phyloP scores from a whole-genome alignment of 768 basidiomycete species.

The Auriculariales sp. region DNA sequence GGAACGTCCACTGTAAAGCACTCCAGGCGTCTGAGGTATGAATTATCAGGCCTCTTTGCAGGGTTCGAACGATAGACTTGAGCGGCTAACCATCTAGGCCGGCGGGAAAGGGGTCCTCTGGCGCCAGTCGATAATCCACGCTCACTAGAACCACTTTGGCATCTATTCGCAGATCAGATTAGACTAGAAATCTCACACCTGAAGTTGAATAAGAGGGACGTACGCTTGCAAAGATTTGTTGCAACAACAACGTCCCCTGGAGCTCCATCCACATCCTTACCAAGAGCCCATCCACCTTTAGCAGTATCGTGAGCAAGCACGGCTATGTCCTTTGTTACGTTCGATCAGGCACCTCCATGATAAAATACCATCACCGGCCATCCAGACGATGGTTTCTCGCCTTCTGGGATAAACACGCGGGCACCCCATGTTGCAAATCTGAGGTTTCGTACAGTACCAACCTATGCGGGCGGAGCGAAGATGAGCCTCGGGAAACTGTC shows the following conservation, averaged over 20 bases:
- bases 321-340: too few species aligned
- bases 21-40: slow-evolving; percentile 43
- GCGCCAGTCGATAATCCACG: slow-evolving; percentile 60
- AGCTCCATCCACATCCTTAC: too few species aligned
- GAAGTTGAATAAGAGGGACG: slow-evolving; percentile 46
- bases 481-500: too few species aligned
- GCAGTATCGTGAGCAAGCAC: too few species aligned
- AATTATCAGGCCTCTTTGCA: not conserved
- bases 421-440: too few species aligned
- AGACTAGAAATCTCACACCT: slow-evolving; percentile 24
- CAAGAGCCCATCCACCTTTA: too few species aligned
- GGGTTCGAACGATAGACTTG: not conserved
- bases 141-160: slow-evolving; percentile 51
- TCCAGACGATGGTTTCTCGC: slow-evolving; percentile 29
- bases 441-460: too few species aligned
- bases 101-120: slow-evolving; percentile 55
- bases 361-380: slow-evolving; percentile 67
- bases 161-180: slow-evolving; percentile 27
- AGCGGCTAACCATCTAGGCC: slow-evolving; percentile 36
- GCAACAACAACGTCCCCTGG: too few species aligned
- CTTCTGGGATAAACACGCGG: slow-evolving; percentile 50
- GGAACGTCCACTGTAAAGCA: slow-evolving; percentile 44
- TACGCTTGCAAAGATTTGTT: slow-evolving; percentile 28
- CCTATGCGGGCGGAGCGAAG: too few species aligned
- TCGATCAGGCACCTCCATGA: too few species aligned